Evolutionary conservation across 768 basidiomycete genomes (phyloP), one percentile per base, ranked within the genome.

Genomic region (Boletus rubescentipes): DNA sequence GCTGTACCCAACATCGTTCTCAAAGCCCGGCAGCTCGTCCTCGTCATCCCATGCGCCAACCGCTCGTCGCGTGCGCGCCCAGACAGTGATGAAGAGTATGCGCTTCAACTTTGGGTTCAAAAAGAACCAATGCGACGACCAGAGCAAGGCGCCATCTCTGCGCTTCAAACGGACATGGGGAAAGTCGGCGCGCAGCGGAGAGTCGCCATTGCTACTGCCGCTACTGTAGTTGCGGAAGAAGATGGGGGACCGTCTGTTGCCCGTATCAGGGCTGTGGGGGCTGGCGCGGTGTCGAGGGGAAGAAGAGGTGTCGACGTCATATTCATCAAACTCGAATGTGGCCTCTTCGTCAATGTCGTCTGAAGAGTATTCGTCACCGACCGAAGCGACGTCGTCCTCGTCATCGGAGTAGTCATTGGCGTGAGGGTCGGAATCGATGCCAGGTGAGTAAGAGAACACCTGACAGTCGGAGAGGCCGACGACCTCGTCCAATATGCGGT

Each of bases 121-220:
- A 76, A 98, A 96, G 78, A 98, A 98, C 87, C 93, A 96, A 69
- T 96, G 92, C 11, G 91, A 92, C 32, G 91, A 94, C 95, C 95
- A 98, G 8, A 98, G 78, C 53, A 98, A 74, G 5, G 92, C 88
- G 16, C 92, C 91, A 18, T 83, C 79, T 58, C 85, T 67, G 29
- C 73, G 81, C 65, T 80, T 82, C 49, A 81, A 64, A 32, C 76
- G 78, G 51, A 81, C 73, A 59, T 76, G 77, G 72, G 73, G 61
- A 77, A 72, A 50, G 74, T 73, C 18, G 70, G 75, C 71, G 35
- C 26, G 54, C 45, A 65, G 54, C 4, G 71, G 68, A 34, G 71
- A 69, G 50, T 59, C 61, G 23, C 53, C 70, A 46, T 72, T 71
- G 53, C 69, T 70, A 26, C 67, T 72, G 46, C 71, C 65, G 49